These are phyloP conservation scores for Aurifilum marmelostoma DNA, from an alignment of 2,329 filamentous ascomycete species.

Conservation along the genomic window DNA sequence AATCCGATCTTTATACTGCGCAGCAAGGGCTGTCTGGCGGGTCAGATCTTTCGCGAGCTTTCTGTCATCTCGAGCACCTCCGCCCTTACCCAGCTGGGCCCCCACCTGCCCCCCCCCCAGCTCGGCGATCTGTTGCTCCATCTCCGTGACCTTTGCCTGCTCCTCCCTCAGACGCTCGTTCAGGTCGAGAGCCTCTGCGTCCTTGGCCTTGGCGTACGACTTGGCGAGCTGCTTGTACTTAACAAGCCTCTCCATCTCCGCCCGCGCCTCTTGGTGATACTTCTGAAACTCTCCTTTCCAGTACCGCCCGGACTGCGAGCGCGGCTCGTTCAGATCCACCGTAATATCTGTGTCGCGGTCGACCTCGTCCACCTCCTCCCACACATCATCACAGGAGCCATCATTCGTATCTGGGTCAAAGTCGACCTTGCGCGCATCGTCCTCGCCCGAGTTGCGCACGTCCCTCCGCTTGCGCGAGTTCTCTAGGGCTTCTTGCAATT, in stretches of 20 bases:
- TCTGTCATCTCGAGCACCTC: constrained; percentile 47
- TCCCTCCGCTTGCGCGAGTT: constrained; percentile 41
- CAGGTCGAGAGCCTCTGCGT: constrained; percentile 69
- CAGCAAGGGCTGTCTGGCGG: constrained; percentile 59
- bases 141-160: constrained; percentile 63
- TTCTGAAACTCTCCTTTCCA: constrained; percentile 79
- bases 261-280: constrained; percentile 72
- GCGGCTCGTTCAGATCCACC: constrained; percentile 72
- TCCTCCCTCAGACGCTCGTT: constrained; percentile 69
- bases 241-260: constrained; percentile 76
- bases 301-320: constrained; percentile 74
- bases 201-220: constrained; percentile 77
- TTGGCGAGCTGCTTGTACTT: constrained; percentile 81
- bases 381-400: constrained; percentile 46
- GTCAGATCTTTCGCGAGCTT: constrained; percentile 57
- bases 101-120: constrained; percentile 61
- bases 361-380: constrained; percentile 56
- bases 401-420: constrained; percentile 40
- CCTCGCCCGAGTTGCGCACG: constrained; percentile 19
- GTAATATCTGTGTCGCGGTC: constrained; percentile 64
- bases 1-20: constrained; percentile 62
- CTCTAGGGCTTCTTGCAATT: constrained; percentile 51
- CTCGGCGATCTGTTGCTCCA: constrained; percentile 66
- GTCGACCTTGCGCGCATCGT: constrained; percentile 59
- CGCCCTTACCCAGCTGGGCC: constrained; percentile 41